Conservation (phyloP, 2,329 filamentous ascomycete genomes). For the Fusarium caatingaense region DNA sequence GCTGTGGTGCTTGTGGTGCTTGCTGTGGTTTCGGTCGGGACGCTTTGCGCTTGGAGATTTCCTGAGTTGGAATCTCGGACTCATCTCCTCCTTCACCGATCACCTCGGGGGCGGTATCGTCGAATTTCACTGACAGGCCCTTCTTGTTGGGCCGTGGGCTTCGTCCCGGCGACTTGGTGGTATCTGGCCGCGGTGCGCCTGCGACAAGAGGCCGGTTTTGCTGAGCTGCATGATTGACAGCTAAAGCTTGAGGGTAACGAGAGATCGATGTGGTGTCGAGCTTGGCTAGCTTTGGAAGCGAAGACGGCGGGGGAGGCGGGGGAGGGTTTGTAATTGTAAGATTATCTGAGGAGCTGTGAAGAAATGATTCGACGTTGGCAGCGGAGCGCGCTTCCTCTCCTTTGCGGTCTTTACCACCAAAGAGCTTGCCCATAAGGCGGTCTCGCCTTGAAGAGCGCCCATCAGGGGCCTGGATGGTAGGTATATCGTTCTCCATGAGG, state of each 20-base stretch:
- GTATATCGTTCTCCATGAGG: constrained; percentile 60
- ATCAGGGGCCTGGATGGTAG: constrained; percentile 53
- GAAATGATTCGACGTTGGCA: constrained; percentile 68
- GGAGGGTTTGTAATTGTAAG: constrained; percentile 65
- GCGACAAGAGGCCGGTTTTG: constrained; percentile 57
- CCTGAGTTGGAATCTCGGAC: constrained; percentile 75
- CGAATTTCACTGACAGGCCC: constrained; percentile 80
- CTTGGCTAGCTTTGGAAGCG: constrained; percentile 62
- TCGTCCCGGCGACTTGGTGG: constrained; percentile 57
- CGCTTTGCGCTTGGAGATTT: constrained; percentile 73
- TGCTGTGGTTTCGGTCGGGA: constrained; percentile 44
- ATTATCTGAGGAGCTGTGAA: constrained; percentile 66
- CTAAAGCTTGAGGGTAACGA: constrained; percentile 66
- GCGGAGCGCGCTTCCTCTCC: constrained; percentile 51
- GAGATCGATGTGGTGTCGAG: constrained; percentile 67
- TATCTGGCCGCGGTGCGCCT: constrained; percentile 53
- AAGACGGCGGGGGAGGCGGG: constrained; percentile 56
- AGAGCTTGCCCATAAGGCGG: constrained; percentile 73
- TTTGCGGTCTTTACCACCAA: constrained; percentile 60
- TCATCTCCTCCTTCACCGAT: constrained; percentile 96
- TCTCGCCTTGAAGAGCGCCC: constrained; percentile 59
- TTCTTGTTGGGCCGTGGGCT: constrained; percentile 67
- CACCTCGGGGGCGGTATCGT: constrained; percentile 76
- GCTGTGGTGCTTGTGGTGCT: constrained; percentile 36
- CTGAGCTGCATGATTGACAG: constrained; percentile 57